phyloP scores from a whole-genome alignment of 371 early-diverging fungal genomes.

The Apophysomyces ossiformis region DNA sequence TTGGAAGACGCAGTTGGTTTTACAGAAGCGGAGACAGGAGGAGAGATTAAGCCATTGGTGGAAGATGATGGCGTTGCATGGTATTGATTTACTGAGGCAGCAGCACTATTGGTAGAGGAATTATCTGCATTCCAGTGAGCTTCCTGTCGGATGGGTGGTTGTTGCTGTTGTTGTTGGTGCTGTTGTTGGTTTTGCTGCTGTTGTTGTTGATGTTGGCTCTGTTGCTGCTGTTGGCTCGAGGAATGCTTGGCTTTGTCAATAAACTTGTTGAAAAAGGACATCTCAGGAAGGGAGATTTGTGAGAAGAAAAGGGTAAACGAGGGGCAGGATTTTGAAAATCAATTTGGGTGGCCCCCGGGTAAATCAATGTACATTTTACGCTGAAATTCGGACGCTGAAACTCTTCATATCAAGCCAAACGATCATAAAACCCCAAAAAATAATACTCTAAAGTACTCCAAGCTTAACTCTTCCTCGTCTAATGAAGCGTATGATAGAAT shows the following conservation, averaged over 20 bases:
- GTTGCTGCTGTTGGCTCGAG: conserved; percentile 13
- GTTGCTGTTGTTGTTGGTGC: conserved; percentile 18
- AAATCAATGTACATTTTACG: no score
- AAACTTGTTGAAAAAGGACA: conserved; percentile 34
- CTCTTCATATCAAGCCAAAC: no score
- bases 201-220: conserved; percentile 10
- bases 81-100: neutral
- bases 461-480: no score
- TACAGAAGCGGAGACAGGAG: conserved; percentile 10
- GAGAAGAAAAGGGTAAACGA: conserved; percentile 2
- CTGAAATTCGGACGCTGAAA: no score
- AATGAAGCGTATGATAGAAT: no score
- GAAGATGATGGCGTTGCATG: conserved; percentile 14
- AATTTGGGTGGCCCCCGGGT: no score
- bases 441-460: no score
- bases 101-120: neutral
- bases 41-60: conserved; percentile 9
- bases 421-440: no score
- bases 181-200: conserved; percentile 6
- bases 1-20: conserved; percentile 13
- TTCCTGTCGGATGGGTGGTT: conserved; percentile 7
- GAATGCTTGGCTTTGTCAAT: conserved; percentile 30
- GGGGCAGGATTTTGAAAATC: conserved; percentile 6
- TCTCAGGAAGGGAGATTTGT: conserved; percentile 6
- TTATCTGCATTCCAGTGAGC: conserved; percentile 8